These are phyloP conservation scores for Theileria parva DNA, from an alignment of 169 alveolate genomes.

Conservation along the genomic window DNA sequence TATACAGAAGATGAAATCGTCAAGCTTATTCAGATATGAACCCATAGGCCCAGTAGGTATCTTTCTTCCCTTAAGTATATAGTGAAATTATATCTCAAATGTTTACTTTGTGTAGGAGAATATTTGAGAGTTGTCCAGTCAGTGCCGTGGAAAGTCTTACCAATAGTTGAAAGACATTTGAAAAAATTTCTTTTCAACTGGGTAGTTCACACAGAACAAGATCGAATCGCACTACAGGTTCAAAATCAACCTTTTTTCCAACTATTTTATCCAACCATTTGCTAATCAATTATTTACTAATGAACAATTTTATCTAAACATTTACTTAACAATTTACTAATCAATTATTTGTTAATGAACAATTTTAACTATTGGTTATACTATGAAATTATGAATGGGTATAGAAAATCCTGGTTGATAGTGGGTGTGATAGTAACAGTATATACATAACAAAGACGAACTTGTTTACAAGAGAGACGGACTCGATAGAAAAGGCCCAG, in stretches of 20 bases:
- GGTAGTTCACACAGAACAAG: conserved; percentile 63
- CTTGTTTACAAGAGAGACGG: conserved; percentile 25
- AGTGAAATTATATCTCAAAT: neutral
- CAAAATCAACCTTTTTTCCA: neutral
- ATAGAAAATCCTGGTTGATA: conserved; percentile 26
- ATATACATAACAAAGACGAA: conserved; percentile 51
- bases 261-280: too few species aligned
- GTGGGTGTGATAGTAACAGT: conserved; percentile 43
- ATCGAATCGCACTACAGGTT: conserved; percentile 41
- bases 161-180: conserved; percentile 60
- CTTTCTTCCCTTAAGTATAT: neutral
- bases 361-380: too few species aligned
- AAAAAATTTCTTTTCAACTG: conserved; percentile 30
- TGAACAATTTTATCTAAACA: too few species aligned
- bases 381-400: too few species aligned
- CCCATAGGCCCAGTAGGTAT: conserved; percentile 67
- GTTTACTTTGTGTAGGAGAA: conserved; percentile 29
- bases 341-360: too few species aligned
- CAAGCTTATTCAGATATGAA: conserved; percentile 20
- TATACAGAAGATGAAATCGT: conserved; percentile 15
- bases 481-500: conserved; percentile 17
- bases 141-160: conserved; percentile 58
- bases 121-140: conserved; percentile 39
- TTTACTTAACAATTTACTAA: too few species aligned
- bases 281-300: too few species aligned